Evolutionary conservation across 768 basidiomycete species (phyloP).

Genomic region (Neoboletus brunneissimus): DNA sequence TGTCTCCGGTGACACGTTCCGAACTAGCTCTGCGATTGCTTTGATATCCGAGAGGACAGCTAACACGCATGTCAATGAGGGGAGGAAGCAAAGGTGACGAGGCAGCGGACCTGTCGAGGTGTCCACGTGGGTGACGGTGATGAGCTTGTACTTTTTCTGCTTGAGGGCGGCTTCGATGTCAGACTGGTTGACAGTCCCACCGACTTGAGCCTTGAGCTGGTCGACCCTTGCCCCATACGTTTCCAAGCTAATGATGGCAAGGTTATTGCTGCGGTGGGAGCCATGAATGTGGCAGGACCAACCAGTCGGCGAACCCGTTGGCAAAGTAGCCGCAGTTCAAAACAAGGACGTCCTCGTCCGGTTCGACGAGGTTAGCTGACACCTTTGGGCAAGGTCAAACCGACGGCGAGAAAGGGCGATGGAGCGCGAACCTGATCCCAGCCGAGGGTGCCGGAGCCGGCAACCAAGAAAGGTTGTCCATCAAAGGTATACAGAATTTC

Average conservation of each 20-base stretch:
- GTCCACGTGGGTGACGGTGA: slow-evolving; percentile 95
- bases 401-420: too few species aligned
- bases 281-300: slow-evolving; percentile 5
- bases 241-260: slow-evolving; percentile 51
- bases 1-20: slow-evolving; percentile 77
- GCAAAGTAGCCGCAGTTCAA: slow-evolving; percentile 94
- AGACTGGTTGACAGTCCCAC: slow-evolving; percentile 60
- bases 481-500: slow-evolving; percentile 74
- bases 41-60: slow-evolving; percentile 86
- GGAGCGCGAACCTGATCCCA: slow-evolving; percentile 78
- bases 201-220: slow-evolving; percentile 79
- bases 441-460: slow-evolving; percentile 93
- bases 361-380: slow-evolving; percentile 85
- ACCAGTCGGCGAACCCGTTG: slow-evolving; percentile 88
- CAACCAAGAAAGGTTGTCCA: slow-evolving; percentile 89
- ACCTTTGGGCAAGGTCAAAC: slow-evolving; percentile 50
- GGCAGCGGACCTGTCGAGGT: slow-evolving; percentile 65
- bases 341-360: slow-evolving; percentile 75
- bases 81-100: not conserved
- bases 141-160: slow-evolving; percentile 79
- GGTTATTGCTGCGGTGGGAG: not conserved
- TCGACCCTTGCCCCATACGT: slow-evolving; percentile 88
- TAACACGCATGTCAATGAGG: slow-evolving; percentile 17
- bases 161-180: slow-evolving; percentile 68
- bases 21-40: slow-evolving; percentile 69